These are phyloP conservation scores for Casuarina glauca DNA, from an alignment of 306 rosid species.

Conservation along the genomic window DNA sequence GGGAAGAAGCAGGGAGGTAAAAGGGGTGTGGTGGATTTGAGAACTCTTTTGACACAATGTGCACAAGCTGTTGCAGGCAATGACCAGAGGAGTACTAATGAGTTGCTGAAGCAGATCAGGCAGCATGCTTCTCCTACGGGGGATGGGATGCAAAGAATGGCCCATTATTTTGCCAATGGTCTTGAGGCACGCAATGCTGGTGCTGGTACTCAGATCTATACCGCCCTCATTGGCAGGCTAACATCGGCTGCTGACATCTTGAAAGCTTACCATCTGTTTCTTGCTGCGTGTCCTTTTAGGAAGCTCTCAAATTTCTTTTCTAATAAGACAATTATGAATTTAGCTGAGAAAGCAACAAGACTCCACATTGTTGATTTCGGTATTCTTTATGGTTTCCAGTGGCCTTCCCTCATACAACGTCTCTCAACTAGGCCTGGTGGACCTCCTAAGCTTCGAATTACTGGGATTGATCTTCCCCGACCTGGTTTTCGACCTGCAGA, in stretches of 20 bases:
- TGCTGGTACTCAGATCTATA: constrained; percentile 36
- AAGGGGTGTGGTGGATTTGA: constrained; percentile 40
- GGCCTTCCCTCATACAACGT: constrained; percentile 36
- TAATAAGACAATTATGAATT: constrained; percentile 37
- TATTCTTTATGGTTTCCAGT: constrained; percentile 37
- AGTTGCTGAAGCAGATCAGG: constrained; percentile 40
- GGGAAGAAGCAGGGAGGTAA: constrained; percentile 36
- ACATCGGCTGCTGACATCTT: constrained; percentile 40
- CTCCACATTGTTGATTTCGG: constrained; percentile 44
- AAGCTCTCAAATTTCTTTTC: constrained; percentile 37
- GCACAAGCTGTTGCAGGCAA: constrained; percentile 40
- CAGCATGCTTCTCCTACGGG: constrained; percentile 34
- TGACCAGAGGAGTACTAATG: constrained; percentile 27
- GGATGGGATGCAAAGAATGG: constrained; percentile 43
- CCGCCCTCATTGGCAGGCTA: constrained; percentile 33
- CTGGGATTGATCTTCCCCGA: constrained; percentile 41
- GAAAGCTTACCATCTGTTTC: constrained; percentile 45
- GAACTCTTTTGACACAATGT: constrained; percentile 38
- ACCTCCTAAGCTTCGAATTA: constrained; percentile 44
- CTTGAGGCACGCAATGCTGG: constrained; percentile 46
- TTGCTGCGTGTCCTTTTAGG: constrained; percentile 39
- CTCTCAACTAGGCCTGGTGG: constrained; percentile 34
- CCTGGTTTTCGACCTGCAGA: constrained; percentile 46
- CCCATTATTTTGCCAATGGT: constrained; percentile 42
- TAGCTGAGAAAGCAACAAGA: constrained; percentile 35